A percentile compares a stretch with the other conserved stretches of the same genome.
Evolutionary conservation across 164 flowering plant genomes (phyloP).

Genomic region (Buxus sempervirens): DNA sequence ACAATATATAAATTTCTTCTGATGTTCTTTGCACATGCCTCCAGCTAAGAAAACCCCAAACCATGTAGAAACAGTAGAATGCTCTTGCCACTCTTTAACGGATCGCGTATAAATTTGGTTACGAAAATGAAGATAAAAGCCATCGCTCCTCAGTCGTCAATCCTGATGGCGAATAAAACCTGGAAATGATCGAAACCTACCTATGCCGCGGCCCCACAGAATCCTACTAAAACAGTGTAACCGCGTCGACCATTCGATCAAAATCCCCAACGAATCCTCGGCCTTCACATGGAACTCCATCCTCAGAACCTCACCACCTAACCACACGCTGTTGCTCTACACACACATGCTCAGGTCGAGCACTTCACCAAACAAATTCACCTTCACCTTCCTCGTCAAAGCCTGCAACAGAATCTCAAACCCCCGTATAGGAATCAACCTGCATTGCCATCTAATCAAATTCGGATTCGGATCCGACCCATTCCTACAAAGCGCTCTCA

Average conservation of each 20-base stretch:
- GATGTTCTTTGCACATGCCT: too few relatives aligned
- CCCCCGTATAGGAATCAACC: conserved; percentile 4
- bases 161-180: too few relatives aligned
- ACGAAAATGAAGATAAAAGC: too few relatives aligned
- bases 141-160: too few relatives aligned
- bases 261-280: conserved; percentile 3
- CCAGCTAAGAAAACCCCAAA: too few relatives aligned
- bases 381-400: conserved; percentile 16
- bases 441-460: conserved; percentile 9
- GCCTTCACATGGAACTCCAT: conserved; percentile 8
- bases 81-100: too few relatives aligned
- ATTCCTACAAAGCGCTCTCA: conserved; percentile 10
- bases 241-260: background rate
- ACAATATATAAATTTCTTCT: too few relatives aligned
- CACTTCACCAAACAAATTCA: conserved; percentile 14
- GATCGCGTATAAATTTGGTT: too few relatives aligned
- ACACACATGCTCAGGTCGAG: conserved; percentile 7
- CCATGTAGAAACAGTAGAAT: too few relatives aligned
- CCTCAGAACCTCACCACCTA: conserved; percentile 8
- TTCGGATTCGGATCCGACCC: conserved; percentile 11
- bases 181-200: too few relatives aligned
- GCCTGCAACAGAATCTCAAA: conserved; percentile 8
- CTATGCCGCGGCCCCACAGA: background rate
- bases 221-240: background rate
- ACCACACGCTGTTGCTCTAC: conserved; percentile 12